phyloP scores from a whole-genome alignment of 495 filamentous ascomycete species.

The Aspergillus leporis region DNA sequence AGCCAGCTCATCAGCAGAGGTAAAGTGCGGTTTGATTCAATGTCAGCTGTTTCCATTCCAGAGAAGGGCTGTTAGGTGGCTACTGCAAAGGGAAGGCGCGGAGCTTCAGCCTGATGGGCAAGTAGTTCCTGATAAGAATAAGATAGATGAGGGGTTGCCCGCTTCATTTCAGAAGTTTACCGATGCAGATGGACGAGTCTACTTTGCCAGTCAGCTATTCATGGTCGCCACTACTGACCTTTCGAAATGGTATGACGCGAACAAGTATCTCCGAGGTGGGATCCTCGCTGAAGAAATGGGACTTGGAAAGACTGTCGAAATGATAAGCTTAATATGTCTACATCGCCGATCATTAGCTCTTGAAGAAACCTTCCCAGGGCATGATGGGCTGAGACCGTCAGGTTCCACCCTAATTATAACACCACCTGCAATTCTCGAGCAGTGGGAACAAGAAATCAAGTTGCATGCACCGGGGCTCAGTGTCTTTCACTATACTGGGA shows the following conservation, averaged over 20 bases:
- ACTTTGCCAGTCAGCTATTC: conserved; percentile 65
- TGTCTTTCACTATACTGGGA: conserved; percentile 52
- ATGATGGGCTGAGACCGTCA: conserved; percentile 32
- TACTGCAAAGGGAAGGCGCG: conserved; percentile 61
- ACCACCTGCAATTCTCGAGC: conserved; percentile 75
- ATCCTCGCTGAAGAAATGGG: conserved; percentile 96
- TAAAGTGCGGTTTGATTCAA: conserved; percentile 42
- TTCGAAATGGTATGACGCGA: conserved; percentile 41
- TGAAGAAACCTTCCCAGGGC: conserved; percentile 20
- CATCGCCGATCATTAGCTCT: conserved; percentile 44
- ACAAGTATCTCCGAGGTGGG: conserved; percentile 51
- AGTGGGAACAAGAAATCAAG: conserved; percentile 82
- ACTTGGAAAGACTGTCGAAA: conserved; percentile 89
- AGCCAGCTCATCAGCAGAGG: conserved; percentile 34
- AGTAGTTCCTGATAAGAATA: conserved; percentile 18
- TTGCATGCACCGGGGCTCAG: conserved; percentile 64
- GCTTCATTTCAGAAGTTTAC: conserved; percentile 34
- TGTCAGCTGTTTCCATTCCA: conserved; percentile 72
- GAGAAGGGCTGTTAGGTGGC: conserved; percentile 68
- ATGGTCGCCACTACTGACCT: conserved; percentile 58
- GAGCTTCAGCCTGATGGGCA: conserved; percentile 35
- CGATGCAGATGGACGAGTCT: conserved; percentile 52
- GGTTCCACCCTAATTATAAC: conserved; percentile 84
- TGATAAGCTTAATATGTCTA: conserved; percentile 72
- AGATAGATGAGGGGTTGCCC: conserved; percentile 26